A percentile compares a stretch with the other conserved stretches of the same genome.
Conservation (phyloP, 208 protist genomes). For the Crithidia brevicula region DNA sequence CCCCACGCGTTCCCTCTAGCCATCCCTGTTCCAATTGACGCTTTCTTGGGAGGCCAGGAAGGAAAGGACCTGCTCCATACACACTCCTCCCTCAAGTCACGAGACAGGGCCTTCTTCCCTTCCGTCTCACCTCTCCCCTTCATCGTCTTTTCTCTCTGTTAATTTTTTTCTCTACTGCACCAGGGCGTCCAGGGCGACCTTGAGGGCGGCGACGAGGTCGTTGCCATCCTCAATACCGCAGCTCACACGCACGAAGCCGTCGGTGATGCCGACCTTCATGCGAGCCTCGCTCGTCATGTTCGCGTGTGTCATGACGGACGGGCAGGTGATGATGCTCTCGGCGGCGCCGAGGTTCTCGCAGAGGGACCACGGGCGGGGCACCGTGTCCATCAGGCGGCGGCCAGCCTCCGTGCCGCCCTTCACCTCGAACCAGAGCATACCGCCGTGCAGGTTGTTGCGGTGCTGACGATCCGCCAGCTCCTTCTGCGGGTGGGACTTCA, state of each 20-base stretch:
- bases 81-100: too few relatives aligned
- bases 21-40: constrained; percentile 5
- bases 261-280: constrained; percentile 93
- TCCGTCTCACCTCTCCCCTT: too few relatives aligned
- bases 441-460: constrained; percentile 77
- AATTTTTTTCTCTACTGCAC: too few relatives aligned
- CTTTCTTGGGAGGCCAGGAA: too few relatives aligned
- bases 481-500: constrained; percentile 94
- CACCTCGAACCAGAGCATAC: constrained; percentile 95
- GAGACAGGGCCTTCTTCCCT: too few relatives aligned
- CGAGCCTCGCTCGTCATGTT: constrained; percentile 94
- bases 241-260: constrained; percentile 93
- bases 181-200: constrained; percentile 86
- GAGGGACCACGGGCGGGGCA: constrained; percentile 85
- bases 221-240: constrained; percentile 95
- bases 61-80: too few relatives aligned
- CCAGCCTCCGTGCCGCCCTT: constrained; percentile 75
- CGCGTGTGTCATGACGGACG: constrained; percentile 97
- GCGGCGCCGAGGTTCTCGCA: constrained; percentile 95
- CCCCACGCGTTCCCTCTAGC: background rate
- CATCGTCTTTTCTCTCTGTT: background rate
- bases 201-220: constrained; percentile 93
- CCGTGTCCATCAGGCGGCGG: constrained; percentile 83
- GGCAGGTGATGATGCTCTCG: constrained; percentile 96
- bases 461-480: constrained; percentile 94